Base-by-base conservation (phyloP, 345 rosid genomes). In the Arabis alpina region DNA sequence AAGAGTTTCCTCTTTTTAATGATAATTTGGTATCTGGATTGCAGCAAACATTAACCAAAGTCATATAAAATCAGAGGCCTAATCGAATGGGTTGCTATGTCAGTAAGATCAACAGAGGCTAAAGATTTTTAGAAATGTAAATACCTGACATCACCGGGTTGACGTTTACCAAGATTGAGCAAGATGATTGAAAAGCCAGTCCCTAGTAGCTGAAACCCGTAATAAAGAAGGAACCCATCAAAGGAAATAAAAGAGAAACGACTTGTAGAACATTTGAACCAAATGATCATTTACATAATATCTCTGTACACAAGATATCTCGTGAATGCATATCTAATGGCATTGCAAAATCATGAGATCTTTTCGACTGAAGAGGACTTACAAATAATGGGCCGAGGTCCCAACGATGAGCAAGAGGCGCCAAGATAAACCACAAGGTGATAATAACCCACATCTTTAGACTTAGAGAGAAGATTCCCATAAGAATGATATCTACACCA, bases 101-200 rank as follows among this genome's bases (percentile, higher is more conserved):
- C 44, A 48, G 51, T 5, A 9, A 40, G 64, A 55, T 16, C 52
- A 28, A 56, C 12, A 23, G 43, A 64, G 52, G 54, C 19, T 48
- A 8, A n/a, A 6, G 45, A 34, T 34, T n/a, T 16, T 24, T 2
- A 2, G 15, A 23, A 50, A 14, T 59, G 66, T 34, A 43, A 6
- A 71, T 87, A 92, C 96, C 98, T 92, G 76, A 82, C 62, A 64
- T 92, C 98, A 81, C 96, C 94, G 23, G 94, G 89, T 77, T 84
- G 91, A 67, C 89, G 81, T 68, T 77, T 77, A 74, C 96, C 94
- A 75, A 88, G 94, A 78, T 92, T 92, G 68, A 92, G 72, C 70
- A 92, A 84, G 71, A 92, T 89, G 56, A 88, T 68, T 37, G 82
- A 70, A 73, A 92, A 92, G 61, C 94, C 98, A 16, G 96, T 89